phyloP scores from a whole-genome alignment of 2,329 filamentous ascomycete genomes.

The Amesomyces nigricolor region DNA sequence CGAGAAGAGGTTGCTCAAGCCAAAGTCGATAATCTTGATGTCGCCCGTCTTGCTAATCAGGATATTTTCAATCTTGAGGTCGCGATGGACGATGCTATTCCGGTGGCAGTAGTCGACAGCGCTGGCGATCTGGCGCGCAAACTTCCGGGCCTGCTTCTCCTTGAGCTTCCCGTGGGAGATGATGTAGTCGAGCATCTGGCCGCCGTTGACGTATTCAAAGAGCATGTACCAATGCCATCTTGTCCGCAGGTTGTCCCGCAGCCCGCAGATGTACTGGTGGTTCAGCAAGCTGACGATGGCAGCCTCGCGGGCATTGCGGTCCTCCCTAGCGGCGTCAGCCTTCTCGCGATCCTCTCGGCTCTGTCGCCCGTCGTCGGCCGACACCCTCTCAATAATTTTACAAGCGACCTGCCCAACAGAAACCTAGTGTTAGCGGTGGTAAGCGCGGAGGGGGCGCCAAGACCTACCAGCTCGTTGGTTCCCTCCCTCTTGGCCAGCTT shows the following conservation, averaged over 20 bases:
- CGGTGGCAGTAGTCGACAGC: slow-evolving; percentile 95
- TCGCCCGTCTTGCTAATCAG: slow-evolving; percentile 98
- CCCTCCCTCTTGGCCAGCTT: slow-evolving; percentile 90
- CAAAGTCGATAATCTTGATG: slow-evolving; percentile 99
- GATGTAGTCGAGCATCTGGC: slow-evolving; percentile 99
- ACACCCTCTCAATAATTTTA: slow-evolving; percentile 91
- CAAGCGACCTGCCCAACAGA: slow-evolving; percentile 66
- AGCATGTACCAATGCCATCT: slow-evolving; percentile 99
- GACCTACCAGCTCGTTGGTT: slow-evolving; percentile 76
- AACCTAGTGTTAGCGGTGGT: slow-evolving; percentile 14
- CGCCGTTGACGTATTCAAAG: slow-evolving; percentile 97
- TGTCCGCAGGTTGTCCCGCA: slow-evolving; percentile 91
- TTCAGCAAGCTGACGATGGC: slow-evolving; percentile 92
- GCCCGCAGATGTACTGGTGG: slow-evolving; percentile 92
- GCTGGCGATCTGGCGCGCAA: slow-evolving; percentile 93
- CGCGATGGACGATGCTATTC: slow-evolving; percentile 96
- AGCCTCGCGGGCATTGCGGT: slow-evolving; percentile 88
- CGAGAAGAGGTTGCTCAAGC: slow-evolving; percentile 90
- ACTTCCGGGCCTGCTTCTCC: slow-evolving; percentile 97
- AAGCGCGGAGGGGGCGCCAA: slow-evolving; percentile 11
- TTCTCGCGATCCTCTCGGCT: slow-evolving; percentile 71
- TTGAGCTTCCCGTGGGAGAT: slow-evolving; percentile 96
- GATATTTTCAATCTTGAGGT: slow-evolving; percentile 98
- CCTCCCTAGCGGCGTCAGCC: slow-evolving; percentile 93
- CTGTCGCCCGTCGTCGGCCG: slow-evolving; percentile 76